Evolutionary conservation across 371 early-diverging fungal species (phyloP).

Genomic region (Haplosporangium sp.): DNA sequence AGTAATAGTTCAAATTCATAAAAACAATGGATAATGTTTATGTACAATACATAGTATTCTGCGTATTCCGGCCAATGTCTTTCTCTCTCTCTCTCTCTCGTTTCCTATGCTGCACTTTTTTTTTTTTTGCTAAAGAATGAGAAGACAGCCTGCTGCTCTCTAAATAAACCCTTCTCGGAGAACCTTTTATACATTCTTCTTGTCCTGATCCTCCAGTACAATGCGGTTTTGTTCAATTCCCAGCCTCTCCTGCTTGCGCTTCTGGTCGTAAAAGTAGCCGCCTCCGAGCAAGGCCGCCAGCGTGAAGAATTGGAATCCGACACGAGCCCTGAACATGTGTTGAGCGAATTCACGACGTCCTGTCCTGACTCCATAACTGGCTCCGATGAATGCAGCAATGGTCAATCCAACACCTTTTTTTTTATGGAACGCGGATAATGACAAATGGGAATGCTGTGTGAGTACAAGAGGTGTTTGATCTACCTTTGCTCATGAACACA

Average conservation of each 20-base stretch:
- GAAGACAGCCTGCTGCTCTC: background rate
- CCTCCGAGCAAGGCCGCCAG: conserved; percentile 51
- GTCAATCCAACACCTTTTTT: conserved; percentile 49
- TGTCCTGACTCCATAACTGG: conserved; percentile 54
- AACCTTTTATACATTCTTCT: conserved; percentile 22
- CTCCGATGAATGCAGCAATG: conserved; percentile 53
- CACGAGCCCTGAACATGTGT: conserved; percentile 56
- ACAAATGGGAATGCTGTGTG: background rate
- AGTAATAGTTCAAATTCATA: background rate
- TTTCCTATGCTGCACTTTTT: background rate
- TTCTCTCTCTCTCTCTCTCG: background rate
- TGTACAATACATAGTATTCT: conserved; percentile 1
- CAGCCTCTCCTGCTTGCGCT: conserved; percentile 53
- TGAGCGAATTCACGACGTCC: conserved; percentile 56
- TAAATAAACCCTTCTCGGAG: background rate
- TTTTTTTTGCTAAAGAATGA: background rate
- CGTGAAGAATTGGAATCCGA: conserved; percentile 55
- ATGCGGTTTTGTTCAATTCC: conserved; percentile 32
- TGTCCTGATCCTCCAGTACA: conserved; percentile 20
- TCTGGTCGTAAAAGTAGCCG: conserved; percentile 48
- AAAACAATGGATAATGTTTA: background rate
- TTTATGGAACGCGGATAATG: background rate
- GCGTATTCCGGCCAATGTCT: background rate
- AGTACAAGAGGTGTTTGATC: background rate
- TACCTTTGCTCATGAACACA: background rate